A percentile compares a stretch with the other conserved stretches of the same genome.
phyloP scores from a whole-genome alignment of 2,329 filamentous ascomycete genomes.

The Diplodia mutila region DNA sequence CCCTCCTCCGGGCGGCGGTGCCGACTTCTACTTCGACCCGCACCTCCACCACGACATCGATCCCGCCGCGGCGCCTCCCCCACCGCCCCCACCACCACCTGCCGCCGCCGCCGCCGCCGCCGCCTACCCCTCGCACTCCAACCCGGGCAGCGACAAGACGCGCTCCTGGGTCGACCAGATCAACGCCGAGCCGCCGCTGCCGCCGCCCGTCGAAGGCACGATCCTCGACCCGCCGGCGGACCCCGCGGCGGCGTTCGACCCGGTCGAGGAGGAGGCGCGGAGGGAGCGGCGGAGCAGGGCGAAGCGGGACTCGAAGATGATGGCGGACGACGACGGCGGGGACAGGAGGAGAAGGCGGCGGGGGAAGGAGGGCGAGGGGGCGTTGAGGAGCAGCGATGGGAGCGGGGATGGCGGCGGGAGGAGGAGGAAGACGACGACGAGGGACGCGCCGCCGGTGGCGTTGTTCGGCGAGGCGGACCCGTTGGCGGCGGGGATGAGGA shows the following conservation, averaged over 20 bases:
- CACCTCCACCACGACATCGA: conserved; percentile 42
- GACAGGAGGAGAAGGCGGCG: conserved; percentile 5
- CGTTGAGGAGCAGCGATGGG: conserved; percentile 18
- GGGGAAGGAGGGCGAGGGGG: neutral
- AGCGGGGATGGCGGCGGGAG: conserved; percentile 10
- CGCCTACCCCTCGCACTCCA: conserved; percentile 39
- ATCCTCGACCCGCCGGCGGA: conserved; percentile 48
- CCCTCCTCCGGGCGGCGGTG: conserved; percentile 29
- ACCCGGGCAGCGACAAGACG: conserved; percentile 51
- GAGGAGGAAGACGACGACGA: neutral
- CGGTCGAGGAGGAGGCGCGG: conserved; percentile 36
- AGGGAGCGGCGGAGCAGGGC: conserved; percentile 5
- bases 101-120: conserved; percentile 22
- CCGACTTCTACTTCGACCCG: neutral
- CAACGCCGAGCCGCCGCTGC: conserved; percentile 51
- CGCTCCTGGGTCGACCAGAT: conserved; percentile 54
- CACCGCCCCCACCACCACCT: neutral
- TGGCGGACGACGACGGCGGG: conserved; percentile 2
- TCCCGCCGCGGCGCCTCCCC: neutral
- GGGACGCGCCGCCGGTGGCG: neutral
- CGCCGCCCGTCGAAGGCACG: conserved; percentile 50
- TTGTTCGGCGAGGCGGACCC: conserved; percentile 17
- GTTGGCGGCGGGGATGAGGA: conserved; percentile 14
- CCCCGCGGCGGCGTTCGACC: conserved; percentile 15
- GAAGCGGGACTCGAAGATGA: conserved; percentile 25